Conservation (phyloP, 495 filamentous ascomycete genomes). For the Venustampulla echinocandica region DNA sequence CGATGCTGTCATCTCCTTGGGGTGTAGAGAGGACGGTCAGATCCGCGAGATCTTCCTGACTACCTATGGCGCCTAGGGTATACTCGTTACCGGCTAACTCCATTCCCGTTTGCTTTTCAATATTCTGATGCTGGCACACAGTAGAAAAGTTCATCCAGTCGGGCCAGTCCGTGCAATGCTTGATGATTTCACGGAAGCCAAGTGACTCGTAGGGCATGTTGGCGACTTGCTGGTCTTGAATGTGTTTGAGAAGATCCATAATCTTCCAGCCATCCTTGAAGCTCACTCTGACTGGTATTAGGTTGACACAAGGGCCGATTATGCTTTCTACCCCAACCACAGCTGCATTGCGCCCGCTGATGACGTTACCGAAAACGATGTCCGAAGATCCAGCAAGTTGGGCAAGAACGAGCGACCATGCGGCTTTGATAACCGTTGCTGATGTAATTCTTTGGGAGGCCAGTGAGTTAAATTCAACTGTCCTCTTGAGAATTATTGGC, state of each 20-base stretch:
- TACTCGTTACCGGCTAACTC: neutral
- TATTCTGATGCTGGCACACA: conserved; percentile 8
- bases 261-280: conserved; percentile 30
- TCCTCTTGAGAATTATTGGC: conserved; percentile 28
- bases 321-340: conserved; percentile 1
- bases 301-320: conserved; percentile 33
- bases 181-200: conserved; percentile 25
- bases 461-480: conserved; percentile 27
- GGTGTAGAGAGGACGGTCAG: conserved; percentile 4
- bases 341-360: conserved; percentile 46
- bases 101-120: neutral
- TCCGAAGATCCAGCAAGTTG: conserved; percentile 39
- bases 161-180: conserved; percentile 28
- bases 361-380: conserved; percentile 53
- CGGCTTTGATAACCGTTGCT: conserved; percentile 48
- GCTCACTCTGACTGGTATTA: conserved; percentile 28
- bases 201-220: conserved; percentile 44
- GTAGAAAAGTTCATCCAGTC: conserved; percentile 7
- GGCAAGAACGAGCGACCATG: conserved; percentile 53
- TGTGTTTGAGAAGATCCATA: conserved; percentile 25
- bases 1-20: conserved; percentile 3
- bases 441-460: conserved; percentile 42
- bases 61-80: conserved; percentile 1
- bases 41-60: conserved; percentile 6
- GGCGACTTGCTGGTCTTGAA: conserved; percentile 49